phyloP scores from a whole-genome alignment of 495 filamentous ascomycete genomes.

The Aspergillus incahuasiensis region DNA sequence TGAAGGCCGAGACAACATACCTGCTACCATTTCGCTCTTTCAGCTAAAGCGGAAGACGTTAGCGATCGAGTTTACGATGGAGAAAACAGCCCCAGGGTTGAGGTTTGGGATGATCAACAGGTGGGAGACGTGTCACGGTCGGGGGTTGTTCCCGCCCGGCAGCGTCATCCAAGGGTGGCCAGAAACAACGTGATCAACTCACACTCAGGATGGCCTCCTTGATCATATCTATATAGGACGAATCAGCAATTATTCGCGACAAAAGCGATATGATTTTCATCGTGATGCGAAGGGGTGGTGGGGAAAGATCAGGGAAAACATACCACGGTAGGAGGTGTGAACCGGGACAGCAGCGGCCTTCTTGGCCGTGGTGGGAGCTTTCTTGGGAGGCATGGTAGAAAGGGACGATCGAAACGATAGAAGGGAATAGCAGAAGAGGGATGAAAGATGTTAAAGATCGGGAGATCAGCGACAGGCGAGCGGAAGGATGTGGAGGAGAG shows the following conservation, averaged over 20 bases:
- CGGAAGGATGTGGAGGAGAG: slow-evolving; percentile 3
- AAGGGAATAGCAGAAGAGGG: slow-evolving; percentile 14
- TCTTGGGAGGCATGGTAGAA: slow-evolving; percentile 51
- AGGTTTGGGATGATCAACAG: slow-evolving; percentile 26
- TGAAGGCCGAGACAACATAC: slow-evolving; percentile 40
- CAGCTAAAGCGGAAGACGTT: slow-evolving; percentile 44
- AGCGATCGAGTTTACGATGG: slow-evolving; percentile 25
- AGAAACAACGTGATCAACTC: slow-evolving; percentile 46
- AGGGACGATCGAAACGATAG: slow-evolving; percentile 16
- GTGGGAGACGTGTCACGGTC: slow-evolving; percentile 41
- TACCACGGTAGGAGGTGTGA: slow-evolving; percentile 60
- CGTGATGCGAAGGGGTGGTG: slow-evolving; percentile 42
- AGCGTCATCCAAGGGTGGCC: slow-evolving; percentile 31
- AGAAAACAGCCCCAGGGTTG: slow-evolving; percentile 14
- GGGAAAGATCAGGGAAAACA: slow-evolving; percentile 41
- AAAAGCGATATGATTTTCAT: slow-evolving; percentile 21
- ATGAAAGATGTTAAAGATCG: slow-evolving; percentile 13
- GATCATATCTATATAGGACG: slow-evolving; percentile 57
- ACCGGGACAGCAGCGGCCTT: slow-evolving; percentile 31
- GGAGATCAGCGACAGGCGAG: slow-evolving; percentile 17
- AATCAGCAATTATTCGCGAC: slow-evolving; percentile 50
- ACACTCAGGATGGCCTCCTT: slow-evolving; percentile 64
- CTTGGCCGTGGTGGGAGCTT: slow-evolving; percentile 32
- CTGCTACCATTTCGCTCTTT: slow-evolving; percentile 63
- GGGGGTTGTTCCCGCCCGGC: slow-evolving; percentile 27